These are phyloP conservation scores for Trichoderma erinaceum DNA, from an alignment of 495 filamentous ascomycete genomes.

Conservation along the genomic window DNA sequence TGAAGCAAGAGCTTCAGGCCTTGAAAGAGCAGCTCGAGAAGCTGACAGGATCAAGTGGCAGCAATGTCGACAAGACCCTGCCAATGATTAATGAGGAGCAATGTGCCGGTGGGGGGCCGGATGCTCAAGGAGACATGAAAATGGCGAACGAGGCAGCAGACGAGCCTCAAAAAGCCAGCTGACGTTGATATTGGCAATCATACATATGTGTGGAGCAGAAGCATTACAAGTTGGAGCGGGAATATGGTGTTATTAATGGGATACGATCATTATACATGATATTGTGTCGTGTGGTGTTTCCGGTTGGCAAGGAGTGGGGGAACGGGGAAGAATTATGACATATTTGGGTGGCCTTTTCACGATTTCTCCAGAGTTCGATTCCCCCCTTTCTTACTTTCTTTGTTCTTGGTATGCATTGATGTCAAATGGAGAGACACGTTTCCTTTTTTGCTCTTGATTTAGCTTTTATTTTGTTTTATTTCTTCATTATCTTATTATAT, in stretches of 20 bases:
- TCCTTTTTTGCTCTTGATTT: not conserved
- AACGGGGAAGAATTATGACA: not conserved
- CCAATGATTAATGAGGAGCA: not conserved
- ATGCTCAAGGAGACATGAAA: not conserved
- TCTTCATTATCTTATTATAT: not conserved
- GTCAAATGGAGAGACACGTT: not conserved
- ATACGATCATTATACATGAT: slow-evolving; percentile 1
- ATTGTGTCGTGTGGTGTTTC: not conserved
- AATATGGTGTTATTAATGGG: not conserved
- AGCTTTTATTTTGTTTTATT: not conserved
- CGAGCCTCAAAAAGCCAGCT: not conserved
- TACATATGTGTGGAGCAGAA: not conserved
- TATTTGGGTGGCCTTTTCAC: not conserved
- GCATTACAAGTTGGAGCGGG: not conserved
- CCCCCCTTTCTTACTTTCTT: not conserved
- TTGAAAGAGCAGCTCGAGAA: slow-evolving; percentile 54
- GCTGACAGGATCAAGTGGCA: slow-evolving; percentile 13
- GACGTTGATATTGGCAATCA: not conserved
- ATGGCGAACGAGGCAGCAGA: not conserved
- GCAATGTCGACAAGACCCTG: not conserved
- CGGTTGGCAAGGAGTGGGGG: not conserved
- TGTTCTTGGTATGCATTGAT: not conserved
- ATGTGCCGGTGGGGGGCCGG: not conserved
- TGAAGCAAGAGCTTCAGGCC: slow-evolving; percentile 56
- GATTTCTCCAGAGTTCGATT: not conserved